These are phyloP conservation scores for Bondarzewia mesenterica DNA, from an alignment of 1,284 basidiomycete species.

Conservation along the genomic window DNA sequence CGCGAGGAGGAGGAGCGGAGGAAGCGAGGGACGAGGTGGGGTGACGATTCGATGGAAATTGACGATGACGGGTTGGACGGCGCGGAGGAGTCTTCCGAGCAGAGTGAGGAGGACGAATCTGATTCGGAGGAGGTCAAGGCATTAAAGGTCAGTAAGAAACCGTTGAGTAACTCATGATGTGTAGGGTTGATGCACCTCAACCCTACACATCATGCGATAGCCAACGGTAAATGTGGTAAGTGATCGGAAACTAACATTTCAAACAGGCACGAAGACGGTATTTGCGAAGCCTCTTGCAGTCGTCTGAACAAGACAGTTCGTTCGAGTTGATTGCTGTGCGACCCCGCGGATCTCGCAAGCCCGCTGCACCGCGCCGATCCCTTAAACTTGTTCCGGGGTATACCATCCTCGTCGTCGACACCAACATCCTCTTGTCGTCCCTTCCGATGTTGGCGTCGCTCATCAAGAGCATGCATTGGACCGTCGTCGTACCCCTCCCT, in stretches of 20 bases:
- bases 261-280: conserved; percentile 60
- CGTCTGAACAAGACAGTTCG: conserved; percentile 25
- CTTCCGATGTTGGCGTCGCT: conserved; percentile 66
- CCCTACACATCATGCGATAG: background rate
- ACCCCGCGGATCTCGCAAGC: conserved; percentile 20
- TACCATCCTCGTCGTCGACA: conserved; percentile 88
- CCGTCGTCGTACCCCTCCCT: conserved; percentile 83
- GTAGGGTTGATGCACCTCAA: background rate
- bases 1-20: conserved; percentile 63
- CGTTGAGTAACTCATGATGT: too few species aligned
- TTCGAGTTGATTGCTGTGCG: conserved; percentile 19
- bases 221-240: background rate
- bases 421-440: conserved; percentile 86
- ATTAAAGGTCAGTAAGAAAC: conserved; percentile 69
- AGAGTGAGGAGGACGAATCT: conserved; percentile 49
- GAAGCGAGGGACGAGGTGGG: conserved; percentile 43
- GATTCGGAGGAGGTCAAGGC: conserved; percentile 71
- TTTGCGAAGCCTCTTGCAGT: conserved; percentile 48
- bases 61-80: too few species aligned
- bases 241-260: conserved; percentile 1
- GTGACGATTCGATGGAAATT: conserved; percentile 34
- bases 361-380: conserved; percentile 27
- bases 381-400: conserved; percentile 78
- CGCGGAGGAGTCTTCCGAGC: conserved; percentile 28
- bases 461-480: conserved; percentile 81